Evolutionary conservation across 306 rosid genomes (phyloP), one percentile per base, ranked within the genome.

Genomic region (Fagus crenata): DNA sequence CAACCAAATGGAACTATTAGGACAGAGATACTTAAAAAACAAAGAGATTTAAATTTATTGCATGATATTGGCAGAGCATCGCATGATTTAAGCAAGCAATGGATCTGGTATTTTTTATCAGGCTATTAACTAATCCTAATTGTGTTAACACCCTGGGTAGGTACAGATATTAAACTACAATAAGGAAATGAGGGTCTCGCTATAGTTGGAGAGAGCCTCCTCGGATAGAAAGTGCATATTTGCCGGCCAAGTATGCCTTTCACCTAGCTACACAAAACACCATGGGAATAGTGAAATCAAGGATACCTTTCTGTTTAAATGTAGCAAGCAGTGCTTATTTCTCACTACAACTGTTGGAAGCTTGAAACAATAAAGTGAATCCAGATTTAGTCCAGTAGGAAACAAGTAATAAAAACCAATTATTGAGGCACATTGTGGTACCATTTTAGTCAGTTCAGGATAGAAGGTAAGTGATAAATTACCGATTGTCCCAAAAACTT

Each of bases 1-100:
- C 75, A 86, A 74, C 73, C 68, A 74, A 77, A 53, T 13, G 68
- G 64, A 75, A 82, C 72, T 35, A 67, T 49, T 73, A 36, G 53
- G 18, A 36, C 13, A 69, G 35, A 76, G 58, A 33, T 67, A 68
- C n/a, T 4, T 39, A 43, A 68, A 53, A 71, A 81, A 40, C 36
- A 55, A 22, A 33, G 31, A 75, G 36, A 49, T 42, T 13, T 46
- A 18, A 12, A 69, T 11, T 13, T 32, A 71, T 63, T 73, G 18
- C 39, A 78, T 61, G 63, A 72, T 1, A 22, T 13, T 13, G 46
- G 22, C 77, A 51, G 54, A 51, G 41, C 31, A 2, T 13, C 18
- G 8, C 11, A 37, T 41, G 53, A 67, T 53, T 74, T 40, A 73
- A 31, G n/a, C 40, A 42, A 36, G 18, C 18, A 33, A 61, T 61